phyloP scores from a whole-genome alignment of 2,329 filamentous ascomycete species.

The Davidsoniella australis region DNA sequence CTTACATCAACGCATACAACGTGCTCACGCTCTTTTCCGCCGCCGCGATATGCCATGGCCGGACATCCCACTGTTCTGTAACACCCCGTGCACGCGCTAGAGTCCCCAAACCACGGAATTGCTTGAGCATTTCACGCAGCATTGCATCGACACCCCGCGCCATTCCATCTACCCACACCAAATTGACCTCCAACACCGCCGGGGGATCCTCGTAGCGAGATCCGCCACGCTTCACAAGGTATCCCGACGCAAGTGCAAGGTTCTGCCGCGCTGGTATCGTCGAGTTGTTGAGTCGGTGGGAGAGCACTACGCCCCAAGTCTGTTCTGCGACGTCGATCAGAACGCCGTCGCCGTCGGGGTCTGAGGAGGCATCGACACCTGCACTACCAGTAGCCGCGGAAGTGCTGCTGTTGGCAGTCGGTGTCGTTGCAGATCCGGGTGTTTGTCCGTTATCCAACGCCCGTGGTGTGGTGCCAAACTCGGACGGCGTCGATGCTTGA shows the following conservation, averaged over 20 bases:
- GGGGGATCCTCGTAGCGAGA: constrained; percentile 39
- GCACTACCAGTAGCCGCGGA: constrained; percentile 2
- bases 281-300: constrained; percentile 47
- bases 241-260: constrained; percentile 44
- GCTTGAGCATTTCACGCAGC: constrained; percentile 51
- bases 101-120: constrained; percentile 52
- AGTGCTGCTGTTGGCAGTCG: constrained; percentile 15
- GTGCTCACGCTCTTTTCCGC: constrained; percentile 52
- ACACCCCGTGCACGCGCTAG: constrained; percentile 50
- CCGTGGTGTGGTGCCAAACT: constrained; percentile 41
- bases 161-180: constrained; percentile 39
- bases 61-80: constrained; percentile 41
- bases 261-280: constrained; percentile 35
- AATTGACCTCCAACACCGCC: constrained; percentile 44
- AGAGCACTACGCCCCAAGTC: constrained; percentile 56
- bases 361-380: constrained; percentile 24
- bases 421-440: constrained; percentile 30
- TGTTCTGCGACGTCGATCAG: constrained; percentile 59
- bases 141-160: constrained; percentile 43
- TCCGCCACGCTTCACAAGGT: constrained; percentile 47
- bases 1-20: constrained; percentile 46
- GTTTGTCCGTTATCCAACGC: constrained; percentile 38
- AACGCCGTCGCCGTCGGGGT: constrained; percentile 43
- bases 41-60: constrained; percentile 63
- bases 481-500: constrained; percentile 36